These are phyloP conservation scores for Kluyveromyces dobzhanskii DNA, from an alignment of 805 yeast genomes.

Conservation along the genomic window DNA sequence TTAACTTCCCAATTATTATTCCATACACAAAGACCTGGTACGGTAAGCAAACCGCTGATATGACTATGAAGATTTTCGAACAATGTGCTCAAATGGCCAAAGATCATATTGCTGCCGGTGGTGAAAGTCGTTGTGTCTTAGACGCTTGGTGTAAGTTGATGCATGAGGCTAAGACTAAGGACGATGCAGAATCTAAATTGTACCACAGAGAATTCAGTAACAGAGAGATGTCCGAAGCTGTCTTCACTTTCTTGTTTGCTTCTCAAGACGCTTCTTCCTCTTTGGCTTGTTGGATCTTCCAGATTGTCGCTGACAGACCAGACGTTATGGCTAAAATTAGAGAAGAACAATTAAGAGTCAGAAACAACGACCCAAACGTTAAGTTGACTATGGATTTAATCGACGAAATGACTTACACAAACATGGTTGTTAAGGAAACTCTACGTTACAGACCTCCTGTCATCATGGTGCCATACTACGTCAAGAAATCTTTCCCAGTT, in stretches of 20 bases:
- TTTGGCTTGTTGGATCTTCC: constrained; percentile 97
- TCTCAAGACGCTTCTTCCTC: constrained; percentile 98
- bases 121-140: constrained; percentile 79
- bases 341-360: constrained; percentile 80
- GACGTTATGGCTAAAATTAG: constrained; percentile 81
- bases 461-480: constrained; percentile 95
- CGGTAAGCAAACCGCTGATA: constrained; percentile 87
- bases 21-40: constrained; percentile 98
- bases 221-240: constrained; percentile 90
- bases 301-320: constrained; percentile 90
- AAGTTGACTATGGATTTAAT: constrained; percentile 65
- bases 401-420: constrained; percentile 80
- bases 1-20: constrained; percentile 92
- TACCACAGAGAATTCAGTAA: constrained; percentile 76
- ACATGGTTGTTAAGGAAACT: constrained; percentile 84
- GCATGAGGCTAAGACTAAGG: constrained; percentile 52
- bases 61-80: constrained; percentile 88
- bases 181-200: constrained; percentile 46
- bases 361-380: constrained; percentile 62
- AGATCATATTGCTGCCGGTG: constrained; percentile 66
- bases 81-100: constrained; percentile 84
- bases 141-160: constrained; percentile 90
- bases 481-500: constrained; percentile 77
- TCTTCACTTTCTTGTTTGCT: constrained; percentile 94
- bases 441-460: constrained; percentile 97